Evolutionary conservation across 768 basidiomycete species (phyloP), one percentile per base, ranked within the genome.

Genomic region (Tulasnella sp.): DNA sequence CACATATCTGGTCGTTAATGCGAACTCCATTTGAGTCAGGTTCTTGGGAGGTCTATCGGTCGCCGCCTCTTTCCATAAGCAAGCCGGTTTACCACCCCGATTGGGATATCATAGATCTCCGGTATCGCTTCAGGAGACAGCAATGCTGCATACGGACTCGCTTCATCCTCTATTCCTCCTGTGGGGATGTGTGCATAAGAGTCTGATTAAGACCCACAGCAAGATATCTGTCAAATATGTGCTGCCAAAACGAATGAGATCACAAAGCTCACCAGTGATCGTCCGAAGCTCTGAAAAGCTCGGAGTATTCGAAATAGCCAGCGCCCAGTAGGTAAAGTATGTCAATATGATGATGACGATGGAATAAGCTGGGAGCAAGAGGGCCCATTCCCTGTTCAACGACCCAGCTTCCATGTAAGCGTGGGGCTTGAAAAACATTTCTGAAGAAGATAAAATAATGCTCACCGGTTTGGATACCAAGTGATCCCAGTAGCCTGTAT

Each of bases 381-480:
- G 65, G 25, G 87, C 79, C 90, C 91, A 92, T 74, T 92, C 88
- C 19, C 90, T 92, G 63, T 27, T 1, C 17, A 43, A 2, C 2
- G 19, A 21, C 3, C 12, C 50, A 21, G 24, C 5, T n/a, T n/a
- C n/a, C n/a, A n/a, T n/a, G n/a, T n/a, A n/a, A n/a, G n/a, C n/a
- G n/a, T n/a, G n/a, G n/a, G n/a, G n/a, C n/a, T n/a, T 9, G 21
- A 15, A n/a, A 45, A 17, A 59, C 24, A 34, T 59, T 29, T 9
- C 56, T 30, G 25, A 30, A 9, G 3, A 25, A 27, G 24, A n/a
- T 5, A 30, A 11, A 49, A 38, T 9, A 38, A 49, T 19, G 52
- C 77, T 63, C 58, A 87, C 90, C 89, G 78, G 66, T 77, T 89
- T n/a, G 91, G 91, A 66, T 91, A 92, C 90, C 90, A 93, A 10